Evolutionary conservation across 75 land plant genomes (phyloP), one percentile per base, ranked within the genome.

Genomic region (Pinus albicaulis): DNA sequence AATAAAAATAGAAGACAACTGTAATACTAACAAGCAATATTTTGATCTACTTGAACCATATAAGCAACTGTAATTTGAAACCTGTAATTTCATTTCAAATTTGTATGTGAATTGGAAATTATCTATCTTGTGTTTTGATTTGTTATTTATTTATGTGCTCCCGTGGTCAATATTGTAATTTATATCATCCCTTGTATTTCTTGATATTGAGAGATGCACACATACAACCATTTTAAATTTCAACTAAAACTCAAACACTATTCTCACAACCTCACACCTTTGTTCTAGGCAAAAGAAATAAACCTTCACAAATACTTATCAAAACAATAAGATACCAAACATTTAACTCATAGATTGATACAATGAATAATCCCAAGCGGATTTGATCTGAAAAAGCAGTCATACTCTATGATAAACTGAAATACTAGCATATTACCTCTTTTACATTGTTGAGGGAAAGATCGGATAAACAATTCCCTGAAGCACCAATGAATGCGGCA

Each of bases 401-500:
- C 52, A 44, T 48, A 48, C 53, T 48, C 53, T 48, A 48, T 10
- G 12, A 48, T 62, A 26, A 28, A 1, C 15, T 63, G 66, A 63
- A 63, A 28, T 63, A 63, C 38, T 28, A 36, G 38, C 26, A 26
- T 23, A 8, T 23, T 85, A 91, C 96, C 90, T 91, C 75, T 64
- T 68, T 82, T 15, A 93, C 83, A 65, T 73, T 78, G 70, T 91
- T 93, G 24, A 91, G 76, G 1, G 92, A 85, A 57, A 93, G 78
- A 23, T 89, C 87, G 52, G 52, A 72, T 52, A 91, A 75, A 17
- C 68, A 61, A 56, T 56, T 71, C 34, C 96, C 93, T 63, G 86
- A 83, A 13, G 85, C 86, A 44, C 80, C 85, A 19, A 93, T 19
- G 48, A 86, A 91, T 41, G 88, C 92, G 72, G 96, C 93, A 76